These are phyloP conservation scores for Phytophthora ohioensis DNA, from an alignment of 352 stramenopile species.

Conservation along the genomic window DNA sequence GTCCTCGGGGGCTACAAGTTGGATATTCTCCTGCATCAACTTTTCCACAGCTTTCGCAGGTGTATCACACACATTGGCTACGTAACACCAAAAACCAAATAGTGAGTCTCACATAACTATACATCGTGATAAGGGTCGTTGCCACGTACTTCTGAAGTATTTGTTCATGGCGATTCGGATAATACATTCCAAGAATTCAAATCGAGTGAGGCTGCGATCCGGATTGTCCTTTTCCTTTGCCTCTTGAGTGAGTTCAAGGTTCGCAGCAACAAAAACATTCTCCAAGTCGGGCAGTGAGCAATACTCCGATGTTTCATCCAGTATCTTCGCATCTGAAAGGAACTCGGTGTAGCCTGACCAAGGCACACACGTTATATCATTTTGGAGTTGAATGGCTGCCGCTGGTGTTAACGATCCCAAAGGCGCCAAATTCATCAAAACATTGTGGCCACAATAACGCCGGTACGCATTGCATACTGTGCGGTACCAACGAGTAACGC, in stretches of 20 bases:
- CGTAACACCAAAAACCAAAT: background rate
- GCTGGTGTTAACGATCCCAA: conserved; percentile 47
- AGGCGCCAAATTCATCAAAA: conserved; percentile 60
- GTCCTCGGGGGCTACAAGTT: conserved; percentile 58
- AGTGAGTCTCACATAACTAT: conserved; percentile 3
- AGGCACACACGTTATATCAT: conserved; percentile 73
- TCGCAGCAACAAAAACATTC: conserved; percentile 85
- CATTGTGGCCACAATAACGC: conserved; percentile 70
- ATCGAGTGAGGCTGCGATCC: conserved; percentile 77
- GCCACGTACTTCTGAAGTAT: conserved; percentile 65
- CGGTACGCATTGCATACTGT: conserved; percentile 69
- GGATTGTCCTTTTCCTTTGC: conserved; percentile 85
- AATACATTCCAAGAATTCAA: conserved; percentile 82
- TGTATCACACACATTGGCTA: conserved; percentile 72
- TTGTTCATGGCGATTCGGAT: conserved; percentile 87
- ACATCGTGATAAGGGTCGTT: conserved; percentile 1
- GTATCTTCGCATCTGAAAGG: conserved; percentile 61
- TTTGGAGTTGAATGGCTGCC: conserved; percentile 67
- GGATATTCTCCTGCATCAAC: conserved; percentile 65
- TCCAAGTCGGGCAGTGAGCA: conserved; percentile 74
- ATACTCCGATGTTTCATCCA: conserved; percentile 76
- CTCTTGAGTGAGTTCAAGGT: conserved; percentile 80
- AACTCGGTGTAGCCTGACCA: conserved; percentile 82
- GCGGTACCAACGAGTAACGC: conserved; percentile 63
- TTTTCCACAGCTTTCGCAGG: conserved; percentile 78